phyloP scores from a whole-genome alignment of 192 early-diverging fungal species.

The Coemansia sp. region DNA sequence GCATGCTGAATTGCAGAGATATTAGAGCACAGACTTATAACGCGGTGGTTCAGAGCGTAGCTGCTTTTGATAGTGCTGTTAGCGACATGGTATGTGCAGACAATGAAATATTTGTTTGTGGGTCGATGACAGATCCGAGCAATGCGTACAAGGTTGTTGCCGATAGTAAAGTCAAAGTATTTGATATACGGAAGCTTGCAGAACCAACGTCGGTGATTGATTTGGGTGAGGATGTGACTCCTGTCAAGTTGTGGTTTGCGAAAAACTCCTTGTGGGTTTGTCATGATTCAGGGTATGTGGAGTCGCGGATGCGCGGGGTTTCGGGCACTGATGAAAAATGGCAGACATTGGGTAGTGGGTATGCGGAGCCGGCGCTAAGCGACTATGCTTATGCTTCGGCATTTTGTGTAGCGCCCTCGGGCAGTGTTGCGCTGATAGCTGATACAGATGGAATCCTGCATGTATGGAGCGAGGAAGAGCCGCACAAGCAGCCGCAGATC shows the following conservation, averaged over 20 bases:
- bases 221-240: constrained; percentile 15
- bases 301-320: constrained; percentile 12
- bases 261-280: constrained; percentile 24
- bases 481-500: constrained; percentile 47
- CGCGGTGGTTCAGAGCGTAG: constrained; percentile 8
- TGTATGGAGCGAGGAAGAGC: constrained; percentile 61
- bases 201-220: constrained; percentile 11
- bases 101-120: constrained; percentile 22
- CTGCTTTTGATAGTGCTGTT: constrained; percentile 21
- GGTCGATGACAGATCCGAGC: background rate
- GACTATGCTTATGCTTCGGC: constrained; percentile 65
- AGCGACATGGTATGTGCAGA: constrained; percentile 16
- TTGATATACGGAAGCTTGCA: constrained; percentile 35
- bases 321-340: background rate
- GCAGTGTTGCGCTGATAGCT: constrained; percentile 74
- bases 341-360: background rate
- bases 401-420: constrained; percentile 78
- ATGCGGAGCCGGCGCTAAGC: constrained; percentile 45
- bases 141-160: constrained; percentile 15
- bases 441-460: constrained; percentile 76
- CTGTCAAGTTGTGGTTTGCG: constrained; percentile 51
- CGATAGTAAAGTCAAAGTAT: constrained; percentile 20
- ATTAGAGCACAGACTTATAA: constrained; percentile 12
- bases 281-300: constrained; percentile 28
- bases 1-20: constrained; percentile 35